Percentiles rank a stretch among this genome's conserved stretches.
Conservation (phyloP, 2,329 filamentous ascomycete species). For the Aspergillus neotritici region DNA sequence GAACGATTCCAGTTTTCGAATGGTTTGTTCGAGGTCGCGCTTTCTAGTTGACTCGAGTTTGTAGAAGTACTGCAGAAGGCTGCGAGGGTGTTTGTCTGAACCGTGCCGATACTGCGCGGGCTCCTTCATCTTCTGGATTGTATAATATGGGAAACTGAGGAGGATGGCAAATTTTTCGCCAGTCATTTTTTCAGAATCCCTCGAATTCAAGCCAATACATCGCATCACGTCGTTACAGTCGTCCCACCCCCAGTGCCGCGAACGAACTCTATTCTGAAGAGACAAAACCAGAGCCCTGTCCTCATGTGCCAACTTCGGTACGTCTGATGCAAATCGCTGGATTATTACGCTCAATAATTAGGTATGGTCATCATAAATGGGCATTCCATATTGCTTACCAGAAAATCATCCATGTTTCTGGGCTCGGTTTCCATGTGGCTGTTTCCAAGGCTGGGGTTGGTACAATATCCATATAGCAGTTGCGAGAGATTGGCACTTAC, state of each 20-base stretch:
- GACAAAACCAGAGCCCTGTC: slow-evolving; percentile 7
- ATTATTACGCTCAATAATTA: no score
- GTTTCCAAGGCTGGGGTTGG: no score
- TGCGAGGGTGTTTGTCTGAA: not conserved
- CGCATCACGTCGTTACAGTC: slow-evolving; percentile 1
- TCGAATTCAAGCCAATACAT: slow-evolving; percentile 2
- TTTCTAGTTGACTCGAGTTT: slow-evolving; percentile 1
- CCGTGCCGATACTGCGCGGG: not conserved
- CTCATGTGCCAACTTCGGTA: slow-evolving; percentile 2
- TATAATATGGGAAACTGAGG: no score
- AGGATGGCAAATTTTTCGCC: slow-evolving; percentile 7
- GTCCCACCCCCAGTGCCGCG: no score
- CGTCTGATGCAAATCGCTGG: slow-evolving; percentile 8
- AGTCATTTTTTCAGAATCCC: not conserved
- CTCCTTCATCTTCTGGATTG: not conserved
- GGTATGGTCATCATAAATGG: no score
- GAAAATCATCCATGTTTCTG: slow-evolving; percentile 1
- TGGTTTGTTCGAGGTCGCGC: not conserved
- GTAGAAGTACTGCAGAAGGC: slow-evolving; percentile 2
- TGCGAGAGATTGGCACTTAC: slow-evolving; percentile 1
- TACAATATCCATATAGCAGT: no score
- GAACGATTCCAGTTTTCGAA: not conserved
- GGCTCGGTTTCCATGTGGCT: not conserved
- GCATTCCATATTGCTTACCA: no score
- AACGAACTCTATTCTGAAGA: slow-evolving; percentile 2